Conservation (phyloP, 441 rosid species). For the Kokia cookei region DNA sequence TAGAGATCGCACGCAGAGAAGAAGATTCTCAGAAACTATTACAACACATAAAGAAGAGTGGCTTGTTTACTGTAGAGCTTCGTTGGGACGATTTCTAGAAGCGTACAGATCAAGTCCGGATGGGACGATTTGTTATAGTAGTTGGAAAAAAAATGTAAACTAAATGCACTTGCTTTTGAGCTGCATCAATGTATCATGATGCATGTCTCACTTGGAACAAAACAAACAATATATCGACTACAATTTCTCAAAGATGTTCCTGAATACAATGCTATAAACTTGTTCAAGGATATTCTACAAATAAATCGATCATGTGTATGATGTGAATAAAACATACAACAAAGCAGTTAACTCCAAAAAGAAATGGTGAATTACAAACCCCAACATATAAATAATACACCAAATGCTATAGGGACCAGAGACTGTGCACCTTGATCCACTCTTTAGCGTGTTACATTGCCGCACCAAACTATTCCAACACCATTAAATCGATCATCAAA, state of each 20-base stretch:
- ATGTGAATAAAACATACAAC: conserved; percentile 10
- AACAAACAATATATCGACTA: background rate
- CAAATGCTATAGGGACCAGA: conserved; percentile 5
- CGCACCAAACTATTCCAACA: background rate
- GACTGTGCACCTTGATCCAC: conserved; percentile 13
- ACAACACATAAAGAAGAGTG: background rate
- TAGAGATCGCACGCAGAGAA: conserved; percentile 10
- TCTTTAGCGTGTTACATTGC: conserved; percentile 6
- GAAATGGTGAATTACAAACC: conserved; percentile 15
- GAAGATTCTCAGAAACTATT: conserved; percentile 3
- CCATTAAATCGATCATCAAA: background rate
- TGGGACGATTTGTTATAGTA: background rate
- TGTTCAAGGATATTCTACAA: conserved; percentile 18
- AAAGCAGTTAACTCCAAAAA: conserved; percentile 9
- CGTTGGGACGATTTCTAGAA: background rate
- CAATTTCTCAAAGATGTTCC: conserved; percentile 16
- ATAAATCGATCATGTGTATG: conserved; percentile 15
- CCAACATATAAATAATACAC: conserved; percentile 6
- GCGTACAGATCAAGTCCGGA: background rate
- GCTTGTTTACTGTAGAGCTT: background rate
- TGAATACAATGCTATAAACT: conserved; percentile 22
- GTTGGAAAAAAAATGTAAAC: background rate
- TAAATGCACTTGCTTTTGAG: background rate
- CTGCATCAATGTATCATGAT: background rate
- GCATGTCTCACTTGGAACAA: background rate